phyloP scores from a whole-genome alignment of 2,329 filamentous ascomycete species.

The Pseudocercospora pini-densiflorae region DNA sequence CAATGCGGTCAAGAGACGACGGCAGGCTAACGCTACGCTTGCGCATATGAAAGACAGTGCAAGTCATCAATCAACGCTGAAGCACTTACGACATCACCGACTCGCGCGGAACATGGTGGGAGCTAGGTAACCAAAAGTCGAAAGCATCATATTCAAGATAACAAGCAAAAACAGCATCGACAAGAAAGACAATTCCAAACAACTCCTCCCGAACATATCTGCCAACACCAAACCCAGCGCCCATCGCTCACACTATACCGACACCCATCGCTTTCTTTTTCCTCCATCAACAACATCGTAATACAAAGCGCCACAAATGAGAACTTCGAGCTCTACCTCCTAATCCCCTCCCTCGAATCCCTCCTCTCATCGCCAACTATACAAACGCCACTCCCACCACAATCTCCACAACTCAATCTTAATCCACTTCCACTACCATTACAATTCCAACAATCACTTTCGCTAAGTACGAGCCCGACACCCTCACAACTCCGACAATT shows the following conservation, averaged over 20 bases:
- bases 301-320: not conserved
- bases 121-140: not conserved
- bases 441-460: conserved; percentile 12
- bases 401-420: conserved; percentile 23
- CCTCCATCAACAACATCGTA: not conserved
- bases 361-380: conserved; percentile 11
- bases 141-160: not conserved
- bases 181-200: not conserved
- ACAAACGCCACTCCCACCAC: conserved; percentile 17
- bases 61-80: not conserved
- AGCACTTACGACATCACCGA: not conserved
- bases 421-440: conserved; percentile 21
- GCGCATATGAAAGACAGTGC: not conserved
- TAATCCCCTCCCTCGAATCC: not conserved
- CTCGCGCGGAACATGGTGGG: not conserved
- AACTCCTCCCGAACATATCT: not conserved
- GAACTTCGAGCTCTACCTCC: not conserved
- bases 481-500: conserved; percentile 21
- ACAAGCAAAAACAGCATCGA: not conserved
- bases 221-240: not conserved
- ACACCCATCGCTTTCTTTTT: not conserved
- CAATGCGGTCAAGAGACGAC: not conserved
- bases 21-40: not conserved
- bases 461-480: not conserved
- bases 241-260: not conserved